Evolutionary conservation across 108 stramenopile species (phyloP).

Genomic region (Pseudonitzschia pungens): DNA sequence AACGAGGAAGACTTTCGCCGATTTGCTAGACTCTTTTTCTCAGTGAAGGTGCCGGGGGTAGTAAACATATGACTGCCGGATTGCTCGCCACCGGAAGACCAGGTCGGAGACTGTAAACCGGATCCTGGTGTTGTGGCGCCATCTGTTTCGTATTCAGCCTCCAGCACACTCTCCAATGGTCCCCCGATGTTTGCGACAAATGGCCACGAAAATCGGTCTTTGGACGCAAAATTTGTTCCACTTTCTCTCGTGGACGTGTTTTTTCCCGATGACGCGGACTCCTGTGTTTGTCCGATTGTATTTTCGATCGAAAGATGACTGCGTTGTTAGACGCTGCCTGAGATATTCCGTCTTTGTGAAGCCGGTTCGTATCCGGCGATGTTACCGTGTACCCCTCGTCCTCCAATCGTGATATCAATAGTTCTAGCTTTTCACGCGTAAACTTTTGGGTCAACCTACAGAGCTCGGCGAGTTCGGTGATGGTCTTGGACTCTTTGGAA

Average conservation of each 20-base stretch:
- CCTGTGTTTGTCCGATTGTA: neutral
- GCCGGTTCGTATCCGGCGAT: neutral
- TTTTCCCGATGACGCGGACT: constrained; percentile 5
- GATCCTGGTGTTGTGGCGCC: constrained; percentile 40
- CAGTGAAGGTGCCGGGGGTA: neutral
- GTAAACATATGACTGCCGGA: neutral
- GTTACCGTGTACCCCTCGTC: constrained; percentile 2
- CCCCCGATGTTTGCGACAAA: constrained; percentile 13
- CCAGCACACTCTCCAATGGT: constrained; percentile 32
- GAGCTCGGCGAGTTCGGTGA: constrained; percentile 37
- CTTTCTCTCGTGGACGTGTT: neutral
- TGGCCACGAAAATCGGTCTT: neutral
- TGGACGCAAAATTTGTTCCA: neutral
- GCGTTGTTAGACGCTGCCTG: neutral
- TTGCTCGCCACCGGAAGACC: neutral
- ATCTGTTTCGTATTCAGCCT: constrained; percentile 39
- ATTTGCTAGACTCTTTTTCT: neutral
- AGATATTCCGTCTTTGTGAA: neutral
- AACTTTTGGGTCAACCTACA: constrained; percentile 32
- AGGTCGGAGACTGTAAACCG: constrained; percentile 16
- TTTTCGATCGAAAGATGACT: neutral
- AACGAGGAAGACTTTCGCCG: constrained; percentile 4
- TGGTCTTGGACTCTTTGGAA: constrained; percentile 21
- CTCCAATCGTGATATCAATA: constrained; percentile 18
- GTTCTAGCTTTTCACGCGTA: constrained; percentile 27